These are phyloP conservation scores for Suillus tomentosus DNA, from an alignment of 768 basidiomycete species.

Conservation along the genomic window DNA sequence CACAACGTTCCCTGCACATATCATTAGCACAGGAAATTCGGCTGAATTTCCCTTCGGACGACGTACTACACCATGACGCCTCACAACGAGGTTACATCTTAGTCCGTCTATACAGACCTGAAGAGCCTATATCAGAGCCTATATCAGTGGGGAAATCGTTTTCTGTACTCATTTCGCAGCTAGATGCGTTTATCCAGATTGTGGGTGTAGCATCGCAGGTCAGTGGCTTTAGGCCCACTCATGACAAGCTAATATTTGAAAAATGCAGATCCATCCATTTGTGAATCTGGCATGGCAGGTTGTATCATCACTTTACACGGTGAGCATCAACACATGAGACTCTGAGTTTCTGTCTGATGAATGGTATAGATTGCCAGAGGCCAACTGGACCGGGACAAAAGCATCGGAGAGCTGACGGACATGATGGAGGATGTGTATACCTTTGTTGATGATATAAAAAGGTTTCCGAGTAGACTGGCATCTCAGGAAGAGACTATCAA, in stretches of 20 bases:
- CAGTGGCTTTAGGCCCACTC: neutral
- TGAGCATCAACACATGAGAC: neutral
- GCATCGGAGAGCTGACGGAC: constrained; percentile 26
- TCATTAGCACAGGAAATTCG: neutral
- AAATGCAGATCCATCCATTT: constrained; percentile 28
- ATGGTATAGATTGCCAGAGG: constrained; percentile 27
- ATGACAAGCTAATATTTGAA: neutral
- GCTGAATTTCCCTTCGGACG: constrained; percentile 3
- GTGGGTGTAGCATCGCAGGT: constrained; percentile 28
- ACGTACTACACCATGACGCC: neutral
- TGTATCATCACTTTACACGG: constrained; percentile 30
- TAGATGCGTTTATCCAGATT: constrained; percentile 28
- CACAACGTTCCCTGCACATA: neutral
- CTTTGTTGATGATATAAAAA: constrained; percentile 33
- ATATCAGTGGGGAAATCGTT: constrained; percentile 19
- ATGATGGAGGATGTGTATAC: constrained; percentile 35
- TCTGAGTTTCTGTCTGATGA: constrained; percentile 19
- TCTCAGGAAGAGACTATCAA: constrained; percentile 30
- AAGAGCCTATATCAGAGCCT: neutral
- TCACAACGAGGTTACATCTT: constrained; percentile 15
- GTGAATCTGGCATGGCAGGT: constrained; percentile 31
- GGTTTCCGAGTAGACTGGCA: constrained; percentile 30
- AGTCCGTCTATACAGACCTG: constrained; percentile 21
- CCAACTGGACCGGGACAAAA: constrained; percentile 29
- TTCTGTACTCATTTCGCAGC: constrained; percentile 23